Evolutionary conservation across 2,329 filamentous ascomycete genomes (phyloP), one percentile per base, ranked within the genome.

Genomic region (Talaromyces atroroseus): DNA sequence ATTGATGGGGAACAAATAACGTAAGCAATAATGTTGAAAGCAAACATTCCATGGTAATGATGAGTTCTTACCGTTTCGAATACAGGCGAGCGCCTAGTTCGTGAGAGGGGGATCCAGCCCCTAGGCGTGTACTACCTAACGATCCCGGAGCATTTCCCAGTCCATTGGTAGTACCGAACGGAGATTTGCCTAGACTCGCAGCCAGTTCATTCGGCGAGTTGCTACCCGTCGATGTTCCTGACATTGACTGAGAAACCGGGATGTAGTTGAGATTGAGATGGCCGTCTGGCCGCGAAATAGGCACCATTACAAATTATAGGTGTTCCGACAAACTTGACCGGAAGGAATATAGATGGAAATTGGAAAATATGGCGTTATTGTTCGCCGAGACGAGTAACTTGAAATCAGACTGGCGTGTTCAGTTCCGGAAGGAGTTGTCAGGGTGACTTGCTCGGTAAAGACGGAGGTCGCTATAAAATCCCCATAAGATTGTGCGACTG

Each of bases 21-120:
- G 56, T 49, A 44, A 58, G 59, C 63, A 56, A n/a, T 61, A 59
- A 53, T 23, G 45, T 24, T 40, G 46, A 54, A 49, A 40, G 54
- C 29, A 32, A 36, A 38, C 14, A 10, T 49, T n/a, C 18, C 21
- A 56, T 5, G 24, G n/a, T 16, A 52, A n/a, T 11, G 12, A 36
- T 52, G 10, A 44, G 18, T 62, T 77, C 85, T 69, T 83, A 96
- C 91, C 94, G 86, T 79, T 97, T 97, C 61, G 91, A 91, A 75
- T 89, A 96, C 59, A 97, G 80, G 66, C 92, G 73, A 62, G 83
- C 85, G 58, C 87, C 85, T 68, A 91, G 84, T 64, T 97, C 94
- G 78, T 96, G 92, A 75, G 92, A 96, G 67, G 94, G 94, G 81
- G 94, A 99, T 72, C 92, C 92, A 79, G 90, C 86, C 79, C 92